These are phyloP conservation scores for Cytospora piceae DNA, from an alignment of 2,329 filamentous ascomycete genomes.

Conservation along the genomic window DNA sequence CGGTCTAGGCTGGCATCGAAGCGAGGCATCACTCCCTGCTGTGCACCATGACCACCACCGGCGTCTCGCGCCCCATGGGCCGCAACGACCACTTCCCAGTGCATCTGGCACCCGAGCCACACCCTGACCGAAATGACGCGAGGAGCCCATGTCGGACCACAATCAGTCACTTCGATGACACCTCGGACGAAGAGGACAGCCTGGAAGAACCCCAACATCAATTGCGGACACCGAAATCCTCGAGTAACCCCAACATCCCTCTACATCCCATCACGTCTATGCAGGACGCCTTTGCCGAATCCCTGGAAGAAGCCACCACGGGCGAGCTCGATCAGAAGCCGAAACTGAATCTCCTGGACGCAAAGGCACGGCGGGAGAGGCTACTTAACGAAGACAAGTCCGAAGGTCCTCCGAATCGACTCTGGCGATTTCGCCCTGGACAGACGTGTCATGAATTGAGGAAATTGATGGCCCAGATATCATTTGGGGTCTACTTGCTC, in stretches of 20 bases:
- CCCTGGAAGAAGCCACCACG: conserved; percentile 71
- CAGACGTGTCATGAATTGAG: conserved; percentile 85
- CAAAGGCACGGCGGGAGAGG: conserved; percentile 64
- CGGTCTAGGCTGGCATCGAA: conserved; percentile 31
- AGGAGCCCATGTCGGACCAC: conserved; percentile 29
- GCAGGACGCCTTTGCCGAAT: conserved; percentile 83
- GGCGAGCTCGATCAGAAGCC: conserved; percentile 52
- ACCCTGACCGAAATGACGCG: conserved; percentile 25
- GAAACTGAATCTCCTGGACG: conserved; percentile 57
- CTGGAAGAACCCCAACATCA: conserved; percentile 11
- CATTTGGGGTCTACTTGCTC: conserved; percentile 89
- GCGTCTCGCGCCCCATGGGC: conserved; percentile 25
- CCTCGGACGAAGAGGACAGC: conserved; percentile 22
- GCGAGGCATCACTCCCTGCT: conserved; percentile 29
- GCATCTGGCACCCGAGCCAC: conserved; percentile 22
- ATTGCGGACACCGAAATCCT: conserved; percentile 13
- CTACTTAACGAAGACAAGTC: conserved; percentile 71
- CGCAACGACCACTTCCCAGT: conserved; percentile 22
- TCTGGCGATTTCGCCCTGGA: conserved; percentile 76
- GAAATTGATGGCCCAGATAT: conserved; percentile 90
- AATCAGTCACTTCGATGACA: conserved; percentile 29
- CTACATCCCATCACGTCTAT: conserved; percentile 74
- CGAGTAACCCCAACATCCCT: conserved; percentile 38
- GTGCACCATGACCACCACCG: conserved; percentile 30
- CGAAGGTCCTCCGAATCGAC: conserved; percentile 70